Conservation (phyloP, 225 moss, liverwort and hornwort genomes). For the Lunularia cruciata region DNA sequence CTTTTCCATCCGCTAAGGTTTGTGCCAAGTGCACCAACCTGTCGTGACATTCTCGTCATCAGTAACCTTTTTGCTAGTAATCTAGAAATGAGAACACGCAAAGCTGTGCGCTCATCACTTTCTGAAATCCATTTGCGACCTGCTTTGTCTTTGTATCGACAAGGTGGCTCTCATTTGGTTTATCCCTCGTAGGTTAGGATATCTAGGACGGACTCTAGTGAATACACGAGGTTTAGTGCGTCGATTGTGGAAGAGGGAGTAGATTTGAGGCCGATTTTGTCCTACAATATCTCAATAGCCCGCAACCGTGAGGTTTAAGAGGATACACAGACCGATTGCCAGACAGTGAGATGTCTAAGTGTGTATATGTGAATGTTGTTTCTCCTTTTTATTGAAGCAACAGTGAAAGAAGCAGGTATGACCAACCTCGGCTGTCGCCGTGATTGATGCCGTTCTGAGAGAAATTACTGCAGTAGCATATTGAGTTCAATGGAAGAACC, state of each 20-base stretch:
- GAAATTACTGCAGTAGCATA: too few species aligned
- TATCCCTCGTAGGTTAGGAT: neutral
- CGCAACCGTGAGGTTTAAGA: neutral
- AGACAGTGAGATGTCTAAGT: neutral
- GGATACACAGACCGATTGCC: neutral
- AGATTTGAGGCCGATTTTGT: neutral
- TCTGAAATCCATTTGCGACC: neutral
- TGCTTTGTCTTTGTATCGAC: slow-evolving; percentile 2
- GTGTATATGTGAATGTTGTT: slow-evolving; percentile 1
- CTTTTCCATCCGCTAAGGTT: too few species aligned
- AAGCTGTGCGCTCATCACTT: neutral
- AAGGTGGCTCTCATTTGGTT: neutral
- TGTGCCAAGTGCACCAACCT: neutral
- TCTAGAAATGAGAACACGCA: neutral
- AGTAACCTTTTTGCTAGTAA: neutral
- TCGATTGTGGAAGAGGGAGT: slow-evolving; percentile 3
- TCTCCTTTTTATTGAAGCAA: slow-evolving; percentile 8
- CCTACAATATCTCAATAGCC: neutral
- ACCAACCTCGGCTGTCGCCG: neutral
- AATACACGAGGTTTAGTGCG: neutral
- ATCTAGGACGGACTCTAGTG: slow-evolving; percentile 2
- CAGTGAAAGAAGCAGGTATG: slow-evolving; percentile 7
- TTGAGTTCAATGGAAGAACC: too few species aligned
- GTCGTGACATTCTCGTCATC: slow-evolving; percentile 1
- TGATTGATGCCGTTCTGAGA: neutral